Evolutionary conservation across 345 rosid species (phyloP).

Genomic region (Acer campestre): DNA sequence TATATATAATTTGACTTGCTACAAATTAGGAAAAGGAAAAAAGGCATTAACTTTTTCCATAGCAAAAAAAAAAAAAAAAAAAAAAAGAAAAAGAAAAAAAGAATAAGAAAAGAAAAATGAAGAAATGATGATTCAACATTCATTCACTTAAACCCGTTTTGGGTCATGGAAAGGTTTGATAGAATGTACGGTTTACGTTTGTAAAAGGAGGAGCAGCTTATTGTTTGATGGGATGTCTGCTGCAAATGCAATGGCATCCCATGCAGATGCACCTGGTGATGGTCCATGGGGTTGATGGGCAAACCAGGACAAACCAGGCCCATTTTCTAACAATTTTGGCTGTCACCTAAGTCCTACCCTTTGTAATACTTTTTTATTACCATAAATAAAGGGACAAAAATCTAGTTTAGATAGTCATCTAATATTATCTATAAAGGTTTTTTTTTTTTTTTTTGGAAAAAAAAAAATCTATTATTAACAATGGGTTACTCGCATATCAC

Average conservation of each 20-base stretch:
- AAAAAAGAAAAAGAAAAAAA: too few species aligned
- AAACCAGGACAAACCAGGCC: not conserved
- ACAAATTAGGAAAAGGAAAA: not conserved
- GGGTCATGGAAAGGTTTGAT: not conserved
- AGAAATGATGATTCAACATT: not conserved
- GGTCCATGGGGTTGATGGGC: not conserved
- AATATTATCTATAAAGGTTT: too few species aligned
- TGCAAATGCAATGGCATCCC: not conserved
- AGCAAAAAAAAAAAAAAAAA: not conserved
- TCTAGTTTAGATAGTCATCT: too few species aligned
- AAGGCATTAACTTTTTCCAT: not conserved
- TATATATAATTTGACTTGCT: not conserved
- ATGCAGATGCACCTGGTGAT: not conserved
- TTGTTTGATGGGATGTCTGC: not conserved
- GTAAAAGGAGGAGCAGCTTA: not conserved
- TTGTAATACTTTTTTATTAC: too few species aligned
- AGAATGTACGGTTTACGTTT: not conserved
- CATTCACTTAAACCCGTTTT: conserved; percentile 3
- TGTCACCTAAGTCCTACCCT: too few species aligned
- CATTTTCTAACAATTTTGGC: not conserved
- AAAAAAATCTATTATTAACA: too few species aligned
- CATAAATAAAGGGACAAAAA: too few species aligned
- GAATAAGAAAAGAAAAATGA: too few species aligned
- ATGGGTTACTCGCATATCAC: too few species aligned
- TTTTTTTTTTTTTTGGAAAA: too few species aligned